These are phyloP conservation scores for Fistulinella cinereoalba DNA, from an alignment of 1,284 basidiomycete species.

Conservation along the genomic window DNA sequence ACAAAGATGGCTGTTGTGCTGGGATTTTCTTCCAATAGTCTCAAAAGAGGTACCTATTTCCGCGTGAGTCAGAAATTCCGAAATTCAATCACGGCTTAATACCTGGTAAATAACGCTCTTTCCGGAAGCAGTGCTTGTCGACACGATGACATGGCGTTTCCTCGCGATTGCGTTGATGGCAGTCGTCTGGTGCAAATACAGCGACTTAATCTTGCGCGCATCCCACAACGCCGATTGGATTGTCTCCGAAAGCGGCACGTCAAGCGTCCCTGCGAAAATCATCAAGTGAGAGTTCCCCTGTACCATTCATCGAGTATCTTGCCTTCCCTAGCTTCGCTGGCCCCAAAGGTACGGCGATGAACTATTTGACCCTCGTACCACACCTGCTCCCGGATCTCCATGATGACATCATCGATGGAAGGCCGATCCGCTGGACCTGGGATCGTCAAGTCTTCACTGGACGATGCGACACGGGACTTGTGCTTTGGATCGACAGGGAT, in stretches of 20 bases:
- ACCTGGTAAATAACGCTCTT: conserved; percentile 92
- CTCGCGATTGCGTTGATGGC: conserved; percentile 69
- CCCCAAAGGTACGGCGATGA: conserved; percentile 51
- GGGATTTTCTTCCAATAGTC: conserved; percentile 61
- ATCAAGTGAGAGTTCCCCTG: not conserved
- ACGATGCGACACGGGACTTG: conserved; percentile 1
- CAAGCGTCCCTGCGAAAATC: conserved; percentile 43
- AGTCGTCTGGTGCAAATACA: conserved; percentile 79
- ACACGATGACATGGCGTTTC: conserved; percentile 79
- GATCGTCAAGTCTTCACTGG: conserved; percentile 27
- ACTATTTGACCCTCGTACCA: conserved; percentile 74
- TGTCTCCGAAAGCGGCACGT: conserved; percentile 54
- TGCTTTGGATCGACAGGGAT: conserved; percentile 63
- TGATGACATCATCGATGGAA: conserved; percentile 56
- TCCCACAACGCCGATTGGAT: conserved; percentile 58
- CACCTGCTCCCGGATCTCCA: conserved; percentile 52
- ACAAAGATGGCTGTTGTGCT: conserved; percentile 78
- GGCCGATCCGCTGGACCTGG: conserved; percentile 54
- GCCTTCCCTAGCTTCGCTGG: conserved; percentile 55
- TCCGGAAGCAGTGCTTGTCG: conserved; percentile 88
- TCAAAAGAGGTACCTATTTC: conserved; percentile 67
- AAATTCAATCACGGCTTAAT: not conserved
- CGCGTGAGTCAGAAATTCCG: not conserved
- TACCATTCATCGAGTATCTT: not conserved
- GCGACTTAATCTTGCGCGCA: conserved; percentile 61